Conservation (phyloP, 2,329 filamentous ascomycete species). For the Exophiala alcalophila region DNA sequence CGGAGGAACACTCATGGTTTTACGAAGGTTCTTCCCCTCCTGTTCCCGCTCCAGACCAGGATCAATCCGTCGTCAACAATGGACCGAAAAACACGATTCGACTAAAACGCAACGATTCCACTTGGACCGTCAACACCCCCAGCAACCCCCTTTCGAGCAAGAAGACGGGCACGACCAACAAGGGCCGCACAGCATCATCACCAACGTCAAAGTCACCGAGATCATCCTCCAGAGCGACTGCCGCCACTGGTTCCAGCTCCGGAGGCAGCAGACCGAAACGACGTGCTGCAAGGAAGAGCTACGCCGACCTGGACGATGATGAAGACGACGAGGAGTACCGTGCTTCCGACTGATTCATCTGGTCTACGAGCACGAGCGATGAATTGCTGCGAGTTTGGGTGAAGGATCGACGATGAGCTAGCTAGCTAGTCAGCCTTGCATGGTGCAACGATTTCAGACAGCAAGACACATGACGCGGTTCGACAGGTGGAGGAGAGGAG, state of each 20-base stretch:
- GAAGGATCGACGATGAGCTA: too few relatives aligned
- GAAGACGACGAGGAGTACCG: conserved; percentile 12
- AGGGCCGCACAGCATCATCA: not conserved
- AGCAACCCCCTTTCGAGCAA: too few relatives aligned
- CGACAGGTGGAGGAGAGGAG: too few relatives aligned
- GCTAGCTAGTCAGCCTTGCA: too few relatives aligned
- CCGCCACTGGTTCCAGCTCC: not conserved
- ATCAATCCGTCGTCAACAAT: not conserved
- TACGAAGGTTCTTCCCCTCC: conserved; percentile 8
- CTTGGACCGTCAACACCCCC: not conserved
- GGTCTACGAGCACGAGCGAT: too few relatives aligned
- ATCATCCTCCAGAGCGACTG: conserved; percentile 1
- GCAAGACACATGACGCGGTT: too few relatives aligned
- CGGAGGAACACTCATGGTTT: conserved; percentile 24
- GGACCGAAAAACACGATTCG: conserved; percentile 2
- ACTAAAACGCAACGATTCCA: not conserved
- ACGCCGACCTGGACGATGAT: conserved; percentile 10
- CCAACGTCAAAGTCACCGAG: conserved; percentile 1
- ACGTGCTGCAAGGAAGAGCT: conserved; percentile 1
- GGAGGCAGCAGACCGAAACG: conserved; percentile 7
- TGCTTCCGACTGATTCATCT: conserved; percentile 1
- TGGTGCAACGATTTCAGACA: too few relatives aligned
- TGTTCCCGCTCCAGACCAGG: not conserved
- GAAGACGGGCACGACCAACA: not conserved
- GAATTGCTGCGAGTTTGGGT: too few relatives aligned